Conservation (phyloP, 1,284 basidiomycete genomes). For the Ustilago shanxiensis region DNA sequence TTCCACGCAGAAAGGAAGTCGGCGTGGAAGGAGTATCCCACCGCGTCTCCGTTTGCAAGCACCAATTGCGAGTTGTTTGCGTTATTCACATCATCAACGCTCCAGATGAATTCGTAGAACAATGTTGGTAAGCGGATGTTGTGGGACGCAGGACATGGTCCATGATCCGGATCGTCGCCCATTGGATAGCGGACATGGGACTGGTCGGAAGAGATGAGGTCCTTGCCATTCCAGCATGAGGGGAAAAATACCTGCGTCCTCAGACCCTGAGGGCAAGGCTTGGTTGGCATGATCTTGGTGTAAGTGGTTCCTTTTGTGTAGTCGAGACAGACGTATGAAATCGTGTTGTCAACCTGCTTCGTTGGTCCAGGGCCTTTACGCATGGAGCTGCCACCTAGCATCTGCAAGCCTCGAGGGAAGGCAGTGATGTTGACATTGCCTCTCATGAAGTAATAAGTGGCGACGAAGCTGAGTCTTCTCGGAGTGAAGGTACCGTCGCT, state of each 20-base stretch:
- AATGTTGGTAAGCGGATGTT: slow-evolving; percentile 73
- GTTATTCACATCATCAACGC: slow-evolving; percentile 13
- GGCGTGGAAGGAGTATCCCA: slow-evolving; percentile 72
- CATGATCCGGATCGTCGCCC: slow-evolving; percentile 71
- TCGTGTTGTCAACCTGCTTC: slow-evolving; percentile 61
- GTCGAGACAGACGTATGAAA: slow-evolving; percentile 72
- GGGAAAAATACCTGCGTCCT: slow-evolving; percentile 72
- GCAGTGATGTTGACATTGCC: slow-evolving; percentile 61
- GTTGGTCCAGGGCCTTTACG: slow-evolving; percentile 15
- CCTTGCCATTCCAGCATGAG: slow-evolving; percentile 74
- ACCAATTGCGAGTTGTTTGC: slow-evolving; percentile 31
- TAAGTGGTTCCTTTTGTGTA: slow-evolving; percentile 61
- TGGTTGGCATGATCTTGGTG: slow-evolving; percentile 30
- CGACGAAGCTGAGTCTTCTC: slow-evolving; percentile 35
- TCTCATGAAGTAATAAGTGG: slow-evolving; percentile 71
- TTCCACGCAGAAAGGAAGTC: slow-evolving; percentile 73
- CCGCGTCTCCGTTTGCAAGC: slow-evolving; percentile 48
- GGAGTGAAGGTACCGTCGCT: slow-evolving; percentile 44
- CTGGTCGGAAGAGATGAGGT: slow-evolving; percentile 72
- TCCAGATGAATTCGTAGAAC: slow-evolving; percentile 72
- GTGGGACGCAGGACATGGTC: slow-evolving; percentile 73
- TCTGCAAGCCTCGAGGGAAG: slow-evolving; percentile 72
- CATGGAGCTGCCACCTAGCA: slow-evolving; percentile 72
- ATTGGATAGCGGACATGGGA: slow-evolving; percentile 70
- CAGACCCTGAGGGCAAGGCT: slow-evolving; percentile 67